Conservation (phyloP, 2,329 filamentous ascomycete species). For the Eurotiales sp. region DNA sequence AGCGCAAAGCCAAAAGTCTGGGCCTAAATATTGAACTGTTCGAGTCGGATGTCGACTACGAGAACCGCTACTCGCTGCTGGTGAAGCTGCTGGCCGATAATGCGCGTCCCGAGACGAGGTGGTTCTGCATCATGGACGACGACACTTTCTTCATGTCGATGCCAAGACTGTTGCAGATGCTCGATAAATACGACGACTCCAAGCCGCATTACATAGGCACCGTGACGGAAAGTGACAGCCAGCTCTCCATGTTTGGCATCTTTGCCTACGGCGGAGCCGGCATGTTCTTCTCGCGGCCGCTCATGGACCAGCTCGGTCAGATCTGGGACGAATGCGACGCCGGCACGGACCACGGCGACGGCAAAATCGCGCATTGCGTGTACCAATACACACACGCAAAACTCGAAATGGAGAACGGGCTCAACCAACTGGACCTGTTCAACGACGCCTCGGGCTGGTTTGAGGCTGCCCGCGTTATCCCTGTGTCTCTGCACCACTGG, state of each 20-base stretch:
- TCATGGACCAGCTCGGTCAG: slow-evolving; percentile 47
- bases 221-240: slow-evolving; percentile 54
- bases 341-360: slow-evolving; percentile 50
- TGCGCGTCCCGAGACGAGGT: slow-evolving; percentile 45
- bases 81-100: slow-evolving; percentile 49
- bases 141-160: slow-evolving; percentile 62
- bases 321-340: slow-evolving; percentile 50
- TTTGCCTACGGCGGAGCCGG: slow-evolving; percentile 62
- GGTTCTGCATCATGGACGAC: slow-evolving; percentile 59
- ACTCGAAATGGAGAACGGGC: slow-evolving; percentile 53
- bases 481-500: slow-evolving; percentile 61
- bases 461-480: slow-evolving; percentile 51
- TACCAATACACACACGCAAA: slow-evolving; percentile 52
- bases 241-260: slow-evolving; percentile 52
- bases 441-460: slow-evolving; percentile 58
- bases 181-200: slow-evolving; percentile 48
- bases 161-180: slow-evolving; percentile 46
- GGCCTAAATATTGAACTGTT: slow-evolving; percentile 42
- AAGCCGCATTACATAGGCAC: slow-evolving; percentile 54
- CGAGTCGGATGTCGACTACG: slow-evolving; percentile 33
- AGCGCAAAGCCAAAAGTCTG: slow-evolving; percentile 33
- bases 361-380: slow-evolving; percentile 56
- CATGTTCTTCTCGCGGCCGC: slow-evolving; percentile 54
- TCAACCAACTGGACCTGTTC: slow-evolving; percentile 57
- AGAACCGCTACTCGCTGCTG: slow-evolving; percentile 56